Evolutionary conservation across 225 moss, liverwort and hornwort genomes (phyloP), one percentile per base, ranked within the genome.

Genomic region (Bryum argenteum): DNA sequence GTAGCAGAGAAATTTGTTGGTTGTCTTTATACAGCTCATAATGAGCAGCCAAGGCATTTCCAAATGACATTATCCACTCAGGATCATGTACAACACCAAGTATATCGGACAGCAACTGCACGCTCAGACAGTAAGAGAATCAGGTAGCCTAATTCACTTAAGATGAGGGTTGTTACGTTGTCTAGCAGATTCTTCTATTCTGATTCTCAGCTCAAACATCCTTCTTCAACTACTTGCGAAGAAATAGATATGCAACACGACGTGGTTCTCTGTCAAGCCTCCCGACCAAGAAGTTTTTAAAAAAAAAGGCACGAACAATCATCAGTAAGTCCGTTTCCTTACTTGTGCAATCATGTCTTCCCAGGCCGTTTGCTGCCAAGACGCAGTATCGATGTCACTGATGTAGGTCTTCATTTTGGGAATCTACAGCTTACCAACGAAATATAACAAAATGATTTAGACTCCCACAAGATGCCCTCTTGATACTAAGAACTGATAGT

Each of bases 291-390:
- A 17, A 48, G 33, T 26, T 20, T 12, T 20, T 63, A 12, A 28
- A 44, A 11, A 22, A 33, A 23, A 39, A 72, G 61, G 18, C 26
- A 53, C 59, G 54, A 33, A 66, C 44, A 47, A 74, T 69, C 8
- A 20, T 58, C 79, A 70, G 58, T 64, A 15, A 56, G 53, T 40
- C 51, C 13, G 47, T 69, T 73, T 50, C 55, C 83, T 81, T 92
- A 97, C 97, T 62, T 91, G 82, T 28, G 88, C 70, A 76, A 97
- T 92, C 97, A 92, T 97, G 70, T 87, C 82, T 79, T 94, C 97
- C 97, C 97, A 94, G 33, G 79, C 84, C 70, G 79, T 82, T 77
- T 97, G 92, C 61, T 94, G 83, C 94, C 90, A 94, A 55, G 87
- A 80, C 26, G 84, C 81, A 80, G 77, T 83, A 50, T 97, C 84